phyloP scores from a whole-genome alignment of 2,329 filamentous ascomycete genomes.

The Trichophyton simii region DNA sequence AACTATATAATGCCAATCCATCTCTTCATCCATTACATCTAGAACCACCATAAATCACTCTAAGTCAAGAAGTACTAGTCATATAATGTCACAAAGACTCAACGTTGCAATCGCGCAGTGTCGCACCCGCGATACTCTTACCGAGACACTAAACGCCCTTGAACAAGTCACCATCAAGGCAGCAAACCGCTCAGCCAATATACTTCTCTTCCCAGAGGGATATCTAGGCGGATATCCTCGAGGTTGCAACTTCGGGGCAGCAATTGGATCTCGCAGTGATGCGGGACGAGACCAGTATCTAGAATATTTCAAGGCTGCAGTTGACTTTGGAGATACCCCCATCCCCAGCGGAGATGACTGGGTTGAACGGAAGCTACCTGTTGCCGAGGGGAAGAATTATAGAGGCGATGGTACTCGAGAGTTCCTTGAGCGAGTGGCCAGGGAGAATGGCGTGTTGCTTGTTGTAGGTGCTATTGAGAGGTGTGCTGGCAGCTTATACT shows the following conservation, averaged over 20 bases:
- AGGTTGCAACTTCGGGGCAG: slow-evolving; percentile 62
- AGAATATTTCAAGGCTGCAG: slow-evolving; percentile 62
- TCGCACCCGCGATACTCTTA: slow-evolving; percentile 29
- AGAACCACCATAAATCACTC: not conserved
- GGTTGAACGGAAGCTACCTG: slow-evolving; percentile 50
- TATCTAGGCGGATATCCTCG: slow-evolving; percentile 87
- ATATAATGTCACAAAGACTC: slow-evolving; percentile 29
- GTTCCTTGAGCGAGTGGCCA: slow-evolving; percentile 60
- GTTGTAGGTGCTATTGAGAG: slow-evolving; percentile 70
- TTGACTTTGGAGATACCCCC: slow-evolving; percentile 72
- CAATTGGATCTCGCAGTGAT: slow-evolving; percentile 55
- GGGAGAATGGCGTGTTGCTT: slow-evolving; percentile 67
- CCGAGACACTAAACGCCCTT: slow-evolving; percentile 54
- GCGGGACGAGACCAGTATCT: slow-evolving; percentile 71
- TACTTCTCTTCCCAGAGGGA: slow-evolving; percentile 83
- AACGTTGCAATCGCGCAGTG: slow-evolving; percentile 37
- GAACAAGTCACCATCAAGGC: slow-evolving; percentile 51
- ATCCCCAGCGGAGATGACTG: slow-evolving; percentile 59
- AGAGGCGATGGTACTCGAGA: slow-evolving; percentile 69
- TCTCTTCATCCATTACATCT: not conserved
- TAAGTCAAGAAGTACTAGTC: not conserved
- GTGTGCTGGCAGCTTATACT: slow-evolving; percentile 72
- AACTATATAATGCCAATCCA: no score
- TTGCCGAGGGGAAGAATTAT: slow-evolving; percentile 38
- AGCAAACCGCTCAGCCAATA: slow-evolving; percentile 46